Evolutionary conservation across 768 basidiomycete genomes (phyloP).

Genomic region (Chalciporus chontae): DNA sequence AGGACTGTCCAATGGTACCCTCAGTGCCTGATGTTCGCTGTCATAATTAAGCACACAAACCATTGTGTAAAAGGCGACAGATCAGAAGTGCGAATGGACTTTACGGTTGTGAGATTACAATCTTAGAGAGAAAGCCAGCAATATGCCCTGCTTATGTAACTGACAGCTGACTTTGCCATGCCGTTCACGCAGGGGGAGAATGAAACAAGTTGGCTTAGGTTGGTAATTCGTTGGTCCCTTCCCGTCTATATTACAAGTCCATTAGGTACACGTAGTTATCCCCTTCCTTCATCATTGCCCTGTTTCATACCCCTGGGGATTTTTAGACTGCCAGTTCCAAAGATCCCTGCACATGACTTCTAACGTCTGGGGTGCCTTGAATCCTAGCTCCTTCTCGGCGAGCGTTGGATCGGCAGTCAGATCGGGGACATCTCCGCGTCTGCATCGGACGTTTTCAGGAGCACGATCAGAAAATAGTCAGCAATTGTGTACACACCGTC

Average conservation of each 20-base stretch:
- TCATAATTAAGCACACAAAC: conserved; percentile 13
- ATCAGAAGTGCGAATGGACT: conserved; percentile 9
- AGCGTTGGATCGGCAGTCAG: conserved; percentile 90
- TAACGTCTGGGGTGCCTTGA: conserved; percentile 75
- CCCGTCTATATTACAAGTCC: conserved; percentile 9
- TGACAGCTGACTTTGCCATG: no score
- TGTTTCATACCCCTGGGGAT: conserved; percentile 68
- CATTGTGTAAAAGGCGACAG: conserved; percentile 14
- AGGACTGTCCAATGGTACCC: conserved; percentile 11
- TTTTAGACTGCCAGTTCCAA: conserved; percentile 99
- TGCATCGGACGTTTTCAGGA: conserved; percentile 29
- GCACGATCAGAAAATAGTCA: background rate
- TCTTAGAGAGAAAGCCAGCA: background rate
- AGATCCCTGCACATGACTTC: conserved; percentile 94
- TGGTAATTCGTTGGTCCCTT: background rate
- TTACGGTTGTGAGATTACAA: background rate
- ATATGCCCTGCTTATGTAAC: conserved; percentile 10
- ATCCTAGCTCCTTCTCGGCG: conserved; percentile 91
- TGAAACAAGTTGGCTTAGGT: background rate
- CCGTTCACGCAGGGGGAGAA: conserved; percentile 2
- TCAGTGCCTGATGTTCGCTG: conserved; percentile 9
- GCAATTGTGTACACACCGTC: conserved; percentile 57
- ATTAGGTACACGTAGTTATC: conserved; percentile 21
- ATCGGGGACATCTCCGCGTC: conserved; percentile 93
- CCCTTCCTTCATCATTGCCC: conserved; percentile 15